Conservation (phyloP, 768 basidiomycete species). For the Gloeostereum incarnatum region DNA sequence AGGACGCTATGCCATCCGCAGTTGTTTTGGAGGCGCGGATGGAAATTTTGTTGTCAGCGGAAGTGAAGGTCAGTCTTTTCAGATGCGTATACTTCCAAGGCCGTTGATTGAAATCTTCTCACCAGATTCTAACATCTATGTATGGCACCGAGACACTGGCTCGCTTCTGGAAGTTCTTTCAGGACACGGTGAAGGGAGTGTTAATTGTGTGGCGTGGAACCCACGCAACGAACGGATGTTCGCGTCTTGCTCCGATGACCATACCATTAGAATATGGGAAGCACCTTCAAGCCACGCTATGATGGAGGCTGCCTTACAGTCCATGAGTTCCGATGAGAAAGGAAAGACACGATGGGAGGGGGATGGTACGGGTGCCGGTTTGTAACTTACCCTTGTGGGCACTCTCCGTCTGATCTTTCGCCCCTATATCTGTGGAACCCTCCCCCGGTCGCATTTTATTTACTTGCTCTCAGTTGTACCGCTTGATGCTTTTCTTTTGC, state of each 20-base stretch:
- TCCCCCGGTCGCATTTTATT: conserved; percentile 2
- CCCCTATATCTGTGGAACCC: neutral
- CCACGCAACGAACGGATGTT: conserved; percentile 85
- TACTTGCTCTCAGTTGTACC: neutral
- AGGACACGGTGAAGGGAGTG: conserved; percentile 84
- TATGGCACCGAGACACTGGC: conserved; percentile 89
- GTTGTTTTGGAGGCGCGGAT: conserved; percentile 88
- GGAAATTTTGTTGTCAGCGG: conserved; percentile 89
- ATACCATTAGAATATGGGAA: conserved; percentile 88
- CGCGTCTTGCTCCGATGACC: conserved; percentile 93
- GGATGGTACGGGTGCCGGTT: conserved; percentile 20
- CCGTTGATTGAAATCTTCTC: neutral
- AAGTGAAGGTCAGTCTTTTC: conserved; percentile 71
- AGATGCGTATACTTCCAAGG: conserved; percentile 2
- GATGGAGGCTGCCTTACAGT: conserved; percentile 4
- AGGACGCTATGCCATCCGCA: conserved; percentile 77
- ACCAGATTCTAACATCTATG: conserved; percentile 91
- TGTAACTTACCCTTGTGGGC: too few species aligned
- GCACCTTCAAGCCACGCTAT: conserved; percentile 20
- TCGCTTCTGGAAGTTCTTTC: conserved; percentile 76
- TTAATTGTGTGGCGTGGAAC: conserved; percentile 97
- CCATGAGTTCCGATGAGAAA: conserved; percentile 32
- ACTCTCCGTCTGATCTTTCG: too few species aligned
- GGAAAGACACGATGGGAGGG: conserved; percentile 47
- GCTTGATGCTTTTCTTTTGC: too few species aligned